Evolutionary conservation across 306 rosid genomes (phyloP), one percentile per base, ranked within the genome.

Genomic region (Trifolium repens): DNA sequence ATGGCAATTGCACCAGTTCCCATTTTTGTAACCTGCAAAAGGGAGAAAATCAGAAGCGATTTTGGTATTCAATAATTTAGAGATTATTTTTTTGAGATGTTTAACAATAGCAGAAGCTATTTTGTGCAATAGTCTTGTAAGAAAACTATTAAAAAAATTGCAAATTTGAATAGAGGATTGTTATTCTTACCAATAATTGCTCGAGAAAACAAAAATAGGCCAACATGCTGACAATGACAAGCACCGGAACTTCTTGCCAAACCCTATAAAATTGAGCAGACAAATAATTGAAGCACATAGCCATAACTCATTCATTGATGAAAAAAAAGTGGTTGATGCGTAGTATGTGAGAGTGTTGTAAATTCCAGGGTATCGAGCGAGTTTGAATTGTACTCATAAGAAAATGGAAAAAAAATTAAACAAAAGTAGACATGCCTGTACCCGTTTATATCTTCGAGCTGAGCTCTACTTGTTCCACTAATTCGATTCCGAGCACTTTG

Each of bases 201-300:
- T 94, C 99, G 47, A 94, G 97, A 77, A 92, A 94, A 82, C 99
- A 94, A 73, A 94, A 94, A 84, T 94, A 94, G 76, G 99, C 98
- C 70, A 94, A 93, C 96, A 90, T 88, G 87, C 99, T 92, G 85
- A 94, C 88, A 69, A 94, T 92, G 81, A 92, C 97, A 4, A 94
- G 96, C 79, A 90, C 96, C 0, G 99, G 99, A 9, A 94, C 93
- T 84, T 94, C 99, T 87, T 94, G 98, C 99, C 98, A 94, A 47
- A 90, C 84, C 92, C 97, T 94, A 72, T 62, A 26, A 75, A 84
- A 71, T 43, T 67, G 52, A 83, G 75, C 47, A 72, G 43, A 66
- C 19, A 83, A 83, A 69, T 72, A 60, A 53, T 32, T 44, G 70
- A 76, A 55, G 58, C 50, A 53, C 57, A 16, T 22, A 7, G 13